Percentiles rank a stretch among this genome's conserved stretches.
Conservation (phyloP, 2,329 filamentous ascomycete genomes). For the Aureobasidium sp. region DNA sequence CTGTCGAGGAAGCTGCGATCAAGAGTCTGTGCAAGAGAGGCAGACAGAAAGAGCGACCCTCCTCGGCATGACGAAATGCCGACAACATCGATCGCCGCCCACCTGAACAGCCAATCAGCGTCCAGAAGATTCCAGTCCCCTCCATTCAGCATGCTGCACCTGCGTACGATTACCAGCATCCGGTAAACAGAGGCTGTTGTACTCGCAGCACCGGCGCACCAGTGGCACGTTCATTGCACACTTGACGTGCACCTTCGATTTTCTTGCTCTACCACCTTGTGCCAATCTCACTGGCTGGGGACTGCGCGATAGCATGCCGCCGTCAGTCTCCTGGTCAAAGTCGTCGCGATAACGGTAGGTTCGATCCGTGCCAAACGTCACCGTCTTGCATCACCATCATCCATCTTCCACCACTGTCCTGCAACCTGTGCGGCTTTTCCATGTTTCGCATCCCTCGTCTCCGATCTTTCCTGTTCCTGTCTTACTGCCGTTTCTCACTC, state of each 20-base stretch:
- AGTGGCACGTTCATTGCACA: slow-evolving; percentile 2
- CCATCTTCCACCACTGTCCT: background rate
- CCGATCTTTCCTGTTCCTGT: slow-evolving; percentile 1
- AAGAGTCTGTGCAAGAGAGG: too few relatives aligned
- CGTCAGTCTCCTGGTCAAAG: background rate
- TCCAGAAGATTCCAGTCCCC: slow-evolving; percentile 11
- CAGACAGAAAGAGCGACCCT: background rate
- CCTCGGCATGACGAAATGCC: slow-evolving; percentile 11
- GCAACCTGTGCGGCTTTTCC: background rate
- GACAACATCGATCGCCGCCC: background rate
- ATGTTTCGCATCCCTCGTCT: background rate
- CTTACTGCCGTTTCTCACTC: background rate
- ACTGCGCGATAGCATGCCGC: slow-evolving; percentile 5
- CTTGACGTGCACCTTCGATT: background rate
- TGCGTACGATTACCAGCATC: too few relatives aligned
- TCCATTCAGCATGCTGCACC: background rate
- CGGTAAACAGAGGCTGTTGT: too few relatives aligned
- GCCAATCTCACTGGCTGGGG: background rate
- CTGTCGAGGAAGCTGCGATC: background rate
- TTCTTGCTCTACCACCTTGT: background rate
- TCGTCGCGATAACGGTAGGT: slow-evolving; percentile 4
- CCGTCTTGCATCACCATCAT: background rate
- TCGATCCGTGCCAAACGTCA: background rate
- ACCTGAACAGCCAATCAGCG: background rate
- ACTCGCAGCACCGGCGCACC: background rate